Evolutionary conservation across 2,329 filamentous ascomycete species (phyloP), one percentile per base, ranked within the genome.

Genomic region (Cladosporium sp.): DNA sequence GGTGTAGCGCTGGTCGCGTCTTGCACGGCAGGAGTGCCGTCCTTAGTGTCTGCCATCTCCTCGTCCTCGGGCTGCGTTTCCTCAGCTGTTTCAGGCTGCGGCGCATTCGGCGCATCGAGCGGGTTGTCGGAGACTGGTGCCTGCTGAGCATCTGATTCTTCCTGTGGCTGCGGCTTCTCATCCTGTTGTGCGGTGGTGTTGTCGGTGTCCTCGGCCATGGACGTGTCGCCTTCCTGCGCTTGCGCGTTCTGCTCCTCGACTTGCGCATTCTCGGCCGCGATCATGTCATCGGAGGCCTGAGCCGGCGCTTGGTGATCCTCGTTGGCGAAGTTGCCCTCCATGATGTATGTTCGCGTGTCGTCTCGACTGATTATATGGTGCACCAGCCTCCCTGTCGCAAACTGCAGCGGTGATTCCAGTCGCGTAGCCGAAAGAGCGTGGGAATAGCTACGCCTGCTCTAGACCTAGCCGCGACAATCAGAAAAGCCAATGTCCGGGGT

Each of bases 31-130:
- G 43, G 50, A 19, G 34, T 65, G 42, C 58, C 63, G 18, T 66
- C 72, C 59, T 82, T 81, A 14, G 73, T 67, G n/a, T 77, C 87
- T 54, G 79, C 85, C 87, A 92, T 69, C 35, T 70, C 68, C 56
- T 70, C 68, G 41, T 67, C 65, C 51, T 49, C 52, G 10, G 32
- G 45, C 19, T 44, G 43, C 28, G 43, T 46, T 37, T 64, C 61
- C 34, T 66, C 66, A 18, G 59, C 64, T 33, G 59, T 62, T 46
- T 71, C 68, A 16, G 68, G 58, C 28, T 60, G 63, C 11, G 66
- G 66, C 32, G 60, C 66, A 41, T 66, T 65, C 3, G 66, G 66
- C 56, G 66, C 66, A 61, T 69, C 66, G 13, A 70, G 62, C 14
- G 68, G 68, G 49, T 71, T 70, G 58, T 70, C 68, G 22, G 68